phyloP scores from a whole-genome alignment of 768 basidiomycete species.

The Lactarius hengduanensis region DNA sequence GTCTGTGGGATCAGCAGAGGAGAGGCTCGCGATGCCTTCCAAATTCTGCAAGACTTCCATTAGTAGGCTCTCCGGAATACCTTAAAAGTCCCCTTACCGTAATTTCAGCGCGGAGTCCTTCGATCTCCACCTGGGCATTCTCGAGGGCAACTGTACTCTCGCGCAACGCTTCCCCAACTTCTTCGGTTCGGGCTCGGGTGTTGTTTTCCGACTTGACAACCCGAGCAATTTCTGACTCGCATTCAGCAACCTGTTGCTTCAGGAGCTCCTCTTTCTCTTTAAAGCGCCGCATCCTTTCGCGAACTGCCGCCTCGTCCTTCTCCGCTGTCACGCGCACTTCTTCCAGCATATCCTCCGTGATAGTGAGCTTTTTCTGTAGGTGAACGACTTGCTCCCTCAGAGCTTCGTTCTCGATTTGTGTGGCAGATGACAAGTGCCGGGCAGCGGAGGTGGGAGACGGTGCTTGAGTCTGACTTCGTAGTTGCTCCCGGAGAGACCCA shows the following conservation, averaged over 20 bases:
- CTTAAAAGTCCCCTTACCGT: slow-evolving; percentile 49
- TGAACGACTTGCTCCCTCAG: slow-evolving; percentile 89
- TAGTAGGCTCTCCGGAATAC: not conserved
- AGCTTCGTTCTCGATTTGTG: slow-evolving; percentile 93
- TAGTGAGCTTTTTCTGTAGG: slow-evolving; percentile 70
- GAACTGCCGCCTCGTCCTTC: slow-evolving; percentile 63
- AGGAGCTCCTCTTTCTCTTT: slow-evolving; percentile 72
- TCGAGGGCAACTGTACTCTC: slow-evolving; percentile 88
- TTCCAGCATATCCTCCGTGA: slow-evolving; percentile 83
- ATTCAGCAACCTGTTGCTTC: slow-evolving; percentile 67
- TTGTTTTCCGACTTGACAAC: slow-evolving; percentile 58
- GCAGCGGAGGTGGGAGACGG: slow-evolving; percentile 39
- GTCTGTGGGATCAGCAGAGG: slow-evolving; percentile 34
- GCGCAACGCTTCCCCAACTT: slow-evolving; percentile 85
- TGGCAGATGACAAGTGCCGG: slow-evolving; percentile 59
- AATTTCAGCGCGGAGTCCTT: slow-evolving; percentile 69
- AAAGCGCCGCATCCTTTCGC: slow-evolving; percentile 61
- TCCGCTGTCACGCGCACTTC: slow-evolving; percentile 70
- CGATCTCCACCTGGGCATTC: slow-evolving; percentile 87
- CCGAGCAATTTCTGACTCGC: slow-evolving; percentile 64
- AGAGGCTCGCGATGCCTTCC: slow-evolving; percentile 46
- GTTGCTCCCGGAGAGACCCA: slow-evolving; percentile 54
- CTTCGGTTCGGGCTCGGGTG: slow-evolving; percentile 67
- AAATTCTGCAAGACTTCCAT: slow-evolving; percentile 50
- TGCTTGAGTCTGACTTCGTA: slow-evolving; percentile 36